Evolutionary conservation across 2,329 filamentous ascomycete genomes (phyloP).

Genomic region (Penicillium frequentans): DNA sequence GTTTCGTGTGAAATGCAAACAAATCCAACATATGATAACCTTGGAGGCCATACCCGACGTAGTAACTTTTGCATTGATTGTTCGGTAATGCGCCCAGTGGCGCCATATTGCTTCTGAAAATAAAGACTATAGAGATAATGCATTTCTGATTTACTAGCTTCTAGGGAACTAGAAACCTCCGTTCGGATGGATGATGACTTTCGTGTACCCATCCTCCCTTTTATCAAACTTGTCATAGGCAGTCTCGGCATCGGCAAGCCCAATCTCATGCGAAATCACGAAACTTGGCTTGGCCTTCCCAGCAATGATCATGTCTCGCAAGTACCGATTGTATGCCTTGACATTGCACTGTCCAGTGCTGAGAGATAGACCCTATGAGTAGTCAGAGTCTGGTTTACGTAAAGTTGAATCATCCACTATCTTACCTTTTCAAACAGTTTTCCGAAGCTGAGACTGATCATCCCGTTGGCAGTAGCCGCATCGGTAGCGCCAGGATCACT

Average conservation of each 20-base stretch:
- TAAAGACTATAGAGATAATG: no score
- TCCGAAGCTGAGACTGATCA: slow-evolving; percentile 64
- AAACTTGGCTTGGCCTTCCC: slow-evolving; percentile 67
- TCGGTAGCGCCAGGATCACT: slow-evolving; percentile 64
- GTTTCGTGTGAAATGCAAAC: no score
- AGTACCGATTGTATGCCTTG: slow-evolving; percentile 66
- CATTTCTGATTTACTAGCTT: no score
- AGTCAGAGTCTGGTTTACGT: background rate
- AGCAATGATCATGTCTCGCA: slow-evolving; percentile 65
- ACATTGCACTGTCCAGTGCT: slow-evolving; percentile 68
- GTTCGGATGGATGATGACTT: slow-evolving; percentile 67
- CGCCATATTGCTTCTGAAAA: no score
- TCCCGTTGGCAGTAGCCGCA: slow-evolving; percentile 60
- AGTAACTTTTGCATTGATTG: no score
- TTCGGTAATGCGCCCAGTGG: no score
- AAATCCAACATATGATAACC: no score
- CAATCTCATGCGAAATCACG: slow-evolving; percentile 65
- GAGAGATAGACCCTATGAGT: slow-evolving; percentile 55
- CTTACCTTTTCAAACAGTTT: slow-evolving; percentile 67
- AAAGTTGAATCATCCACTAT: background rate
- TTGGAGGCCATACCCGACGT: no score
- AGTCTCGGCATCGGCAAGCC: slow-evolving; percentile 59
- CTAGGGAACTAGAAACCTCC: slow-evolving; percentile 34
- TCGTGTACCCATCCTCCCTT: slow-evolving; percentile 66
- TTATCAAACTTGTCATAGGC: slow-evolving; percentile 68